Percentiles rank a stretch among this genome's conserved stretches.
These are phyloP conservation scores for Isoetes taiwanensis DNA, from an alignment of 75 land plant genomes.

Conservation along the genomic window DNA sequence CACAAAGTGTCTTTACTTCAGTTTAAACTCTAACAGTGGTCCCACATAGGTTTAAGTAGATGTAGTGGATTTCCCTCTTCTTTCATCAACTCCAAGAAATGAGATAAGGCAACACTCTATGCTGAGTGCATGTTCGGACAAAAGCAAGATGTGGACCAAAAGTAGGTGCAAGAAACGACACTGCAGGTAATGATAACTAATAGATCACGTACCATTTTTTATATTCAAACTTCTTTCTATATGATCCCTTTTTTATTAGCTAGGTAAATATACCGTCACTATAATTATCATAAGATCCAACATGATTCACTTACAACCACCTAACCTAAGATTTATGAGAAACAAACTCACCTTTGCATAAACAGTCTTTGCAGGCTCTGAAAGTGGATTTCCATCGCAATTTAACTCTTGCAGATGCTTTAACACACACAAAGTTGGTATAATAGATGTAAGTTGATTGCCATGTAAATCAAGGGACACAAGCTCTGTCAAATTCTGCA, in stretches of 20 bases:
- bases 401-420: constrained; percentile 23
- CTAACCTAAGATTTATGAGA: not conserved
- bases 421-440: constrained; percentile 20
- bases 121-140: too few relatives aligned
- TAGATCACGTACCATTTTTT: not conserved
- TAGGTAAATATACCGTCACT: not conserved
- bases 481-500: constrained; percentile 16
- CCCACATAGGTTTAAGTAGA: too few relatives aligned
- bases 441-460: constrained; percentile 12
- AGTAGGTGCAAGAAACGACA: too few relatives aligned
- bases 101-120: too few relatives aligned
- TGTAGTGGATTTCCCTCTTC: too few relatives aligned
- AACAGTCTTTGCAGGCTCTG: constrained; percentile 15
- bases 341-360: constrained; percentile 18
- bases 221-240: not conserved
- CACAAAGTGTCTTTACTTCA: too few relatives aligned
- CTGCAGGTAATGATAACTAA: not conserved
- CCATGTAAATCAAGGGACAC: constrained; percentile 16
- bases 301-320: too few relatives aligned
- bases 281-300: not conserved
- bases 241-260: not conserved
- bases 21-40: too few relatives aligned
- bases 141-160: too few relatives aligned
- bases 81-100: too few relatives aligned
- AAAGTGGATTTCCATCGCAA: constrained; percentile 21